These are phyloP conservation scores for Scenedesmus sp. DNA, from an alignment of 163 green algal species.

Conservation along the genomic window DNA sequence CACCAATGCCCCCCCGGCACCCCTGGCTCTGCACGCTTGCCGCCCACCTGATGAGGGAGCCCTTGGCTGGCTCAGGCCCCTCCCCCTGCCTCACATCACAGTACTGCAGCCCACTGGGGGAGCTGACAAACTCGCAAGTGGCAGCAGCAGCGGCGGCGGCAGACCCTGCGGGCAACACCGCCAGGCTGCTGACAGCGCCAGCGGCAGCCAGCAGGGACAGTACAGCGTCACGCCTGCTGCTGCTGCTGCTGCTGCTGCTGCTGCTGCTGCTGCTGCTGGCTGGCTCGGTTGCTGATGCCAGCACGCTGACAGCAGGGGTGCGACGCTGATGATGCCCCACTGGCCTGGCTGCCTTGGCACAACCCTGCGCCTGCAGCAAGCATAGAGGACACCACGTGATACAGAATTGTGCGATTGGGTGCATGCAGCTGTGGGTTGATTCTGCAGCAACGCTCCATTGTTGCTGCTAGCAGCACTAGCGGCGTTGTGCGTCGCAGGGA, in stretches of 20 bases:
- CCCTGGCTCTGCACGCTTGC: not conserved
- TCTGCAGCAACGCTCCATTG: not conserved
- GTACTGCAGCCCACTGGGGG: slow-evolving; percentile 53
- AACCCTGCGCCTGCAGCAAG: not conserved
- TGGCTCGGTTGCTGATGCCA: not conserved
- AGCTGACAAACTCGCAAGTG: slow-evolving; percentile 34
- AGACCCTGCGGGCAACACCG: slow-evolving; percentile 8
- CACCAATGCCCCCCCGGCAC: not conserved
- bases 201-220: slow-evolving; percentile 3
- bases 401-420: too few species aligned
- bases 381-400: not conserved
- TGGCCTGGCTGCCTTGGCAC: not conserved
- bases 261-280: slow-evolving; percentile 1
- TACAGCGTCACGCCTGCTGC: not conserved
- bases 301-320: not conserved
- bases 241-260: slow-evolving; percentile 4
- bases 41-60: slow-evolving; percentile 53
- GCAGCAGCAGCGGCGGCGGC: slow-evolving; percentile 19
- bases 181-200: not conserved
- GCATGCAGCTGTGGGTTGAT: not conserved
- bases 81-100: slow-evolving; percentile 52
- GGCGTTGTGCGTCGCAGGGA: too few species aligned
- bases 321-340: not conserved
- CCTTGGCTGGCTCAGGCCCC: slow-evolving; percentile 45
- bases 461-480: too few species aligned